Conservation (phyloP, 202 grass and related monocot genomes). For the Carex arenaria region DNA sequence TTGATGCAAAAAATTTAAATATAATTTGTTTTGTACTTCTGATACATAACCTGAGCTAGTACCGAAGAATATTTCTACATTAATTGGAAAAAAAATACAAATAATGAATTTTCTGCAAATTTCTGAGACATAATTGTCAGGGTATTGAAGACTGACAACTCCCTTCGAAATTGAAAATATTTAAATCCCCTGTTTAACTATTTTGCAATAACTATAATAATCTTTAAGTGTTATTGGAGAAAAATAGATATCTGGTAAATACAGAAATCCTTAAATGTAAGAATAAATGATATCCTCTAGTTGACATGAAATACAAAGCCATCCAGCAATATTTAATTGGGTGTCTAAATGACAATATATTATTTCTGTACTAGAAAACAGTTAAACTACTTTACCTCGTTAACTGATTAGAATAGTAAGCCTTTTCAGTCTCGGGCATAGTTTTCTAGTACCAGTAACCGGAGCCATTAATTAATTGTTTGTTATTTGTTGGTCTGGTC, state of each 20-base stretch:
- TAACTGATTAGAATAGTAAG: neutral
- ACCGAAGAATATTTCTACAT: neutral
- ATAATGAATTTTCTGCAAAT: neutral
- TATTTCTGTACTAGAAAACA: neutral
- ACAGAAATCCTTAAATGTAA: neutral
- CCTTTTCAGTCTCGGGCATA: neutral
- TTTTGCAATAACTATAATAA: neutral
- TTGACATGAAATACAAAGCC: neutral
- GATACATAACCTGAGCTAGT: neutral
- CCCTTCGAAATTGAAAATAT: neutral
- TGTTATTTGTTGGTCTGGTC: neutral
- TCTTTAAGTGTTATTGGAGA: neutral
- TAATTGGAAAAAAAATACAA: neutral
- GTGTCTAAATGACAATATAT: neutral
- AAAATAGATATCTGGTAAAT: neutral
- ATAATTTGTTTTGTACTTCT: neutral
- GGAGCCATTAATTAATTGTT: neutral
- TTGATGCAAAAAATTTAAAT: neutral
- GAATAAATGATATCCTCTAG: neutral
- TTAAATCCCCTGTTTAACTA: neutral
- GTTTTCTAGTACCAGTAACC: neutral
- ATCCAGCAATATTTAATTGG: neutral
- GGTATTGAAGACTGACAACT: neutral
- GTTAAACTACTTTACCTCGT: neutral
- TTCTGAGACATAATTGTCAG: neutral